Base-by-base conservation (phyloP, 441 rosid species). In the Corymbia citriodora region DNA sequence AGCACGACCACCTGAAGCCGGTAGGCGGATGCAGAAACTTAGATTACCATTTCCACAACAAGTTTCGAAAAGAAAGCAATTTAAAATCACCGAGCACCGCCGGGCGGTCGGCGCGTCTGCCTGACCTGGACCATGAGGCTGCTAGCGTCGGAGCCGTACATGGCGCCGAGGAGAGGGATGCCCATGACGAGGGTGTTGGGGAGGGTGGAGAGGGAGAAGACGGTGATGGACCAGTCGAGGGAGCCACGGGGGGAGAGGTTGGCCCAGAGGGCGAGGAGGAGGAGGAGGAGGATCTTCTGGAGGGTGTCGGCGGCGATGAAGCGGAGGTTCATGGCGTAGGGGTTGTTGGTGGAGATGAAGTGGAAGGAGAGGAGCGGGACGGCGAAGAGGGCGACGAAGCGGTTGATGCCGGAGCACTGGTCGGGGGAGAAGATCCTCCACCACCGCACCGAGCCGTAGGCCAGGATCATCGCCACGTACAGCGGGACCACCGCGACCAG, bases 111-210 rank as follows among this genome's bases (percentile, higher is more conserved):
- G 63, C 5, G 14, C 63, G 19, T 40, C 23, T 23, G 79, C 79
- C 79, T 68, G 85, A 96, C 93, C n/a, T 96, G 97, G 25, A 96
- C 96, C 97, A 96, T 96, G 55, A 96, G 95, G 25, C 92, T 92
- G 11, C 96, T 96, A 3, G 97, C 92, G 91, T 91, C 93, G 11
- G 87, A 40, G 40, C 94, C 96, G 91, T 96, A 96, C 97, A 96
- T 96, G 57, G 97, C 97, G 89, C 92, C 92, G 45, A 96, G 92
- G n/a, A 96, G 90, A 25, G 97, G 97, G 82, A 96, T 96, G 10
- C 97, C 97, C 96, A 96, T 95, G 83, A 96, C 96, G 6, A 96
- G 94, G 9, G 97, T 96, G 92, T 96, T 96, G 13, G 97, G 97
- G 1, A 95, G 93, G 1, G 97, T 95, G 29, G 96, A 94, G 18